Conservation (phyloP, 2,329 filamentous ascomycete genomes). For the Thyridium curvatum region DNA sequence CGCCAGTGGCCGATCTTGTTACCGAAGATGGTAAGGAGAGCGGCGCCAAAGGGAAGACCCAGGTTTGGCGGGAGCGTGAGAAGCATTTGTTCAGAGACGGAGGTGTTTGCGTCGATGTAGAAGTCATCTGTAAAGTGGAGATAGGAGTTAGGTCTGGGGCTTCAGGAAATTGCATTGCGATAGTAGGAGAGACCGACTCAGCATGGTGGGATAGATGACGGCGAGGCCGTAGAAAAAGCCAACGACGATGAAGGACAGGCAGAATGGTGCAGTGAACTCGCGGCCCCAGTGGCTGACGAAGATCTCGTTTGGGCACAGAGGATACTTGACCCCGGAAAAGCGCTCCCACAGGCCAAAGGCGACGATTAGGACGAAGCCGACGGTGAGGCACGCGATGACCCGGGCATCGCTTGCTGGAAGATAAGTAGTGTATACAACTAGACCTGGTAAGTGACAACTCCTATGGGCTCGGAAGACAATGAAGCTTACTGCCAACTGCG, state of each 20-base stretch:
- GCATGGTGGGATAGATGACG: constrained; percentile 35
- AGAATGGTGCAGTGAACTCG: too few relatives aligned
- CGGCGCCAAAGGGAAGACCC: constrained; percentile 32
- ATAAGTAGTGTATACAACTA: neutral
- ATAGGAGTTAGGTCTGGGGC: too few relatives aligned
- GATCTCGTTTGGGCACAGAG: constrained; percentile 32
- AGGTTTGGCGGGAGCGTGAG: constrained; percentile 36
- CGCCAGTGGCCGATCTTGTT: constrained; percentile 34
- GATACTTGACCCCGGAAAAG: constrained; percentile 17
- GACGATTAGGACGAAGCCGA: neutral
- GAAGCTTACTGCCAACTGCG: too few relatives aligned
- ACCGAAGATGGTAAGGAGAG: constrained; percentile 30
- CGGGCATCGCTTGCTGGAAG: neutral
- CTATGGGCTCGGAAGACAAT: too few relatives aligned
- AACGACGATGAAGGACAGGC: too few relatives aligned
- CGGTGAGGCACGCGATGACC: neutral
- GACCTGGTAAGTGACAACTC: too few relatives aligned
- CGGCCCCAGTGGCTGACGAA: constrained; percentile 35
- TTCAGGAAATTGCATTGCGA: too few relatives aligned
- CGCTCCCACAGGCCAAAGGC: neutral
- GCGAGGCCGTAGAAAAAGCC: neutral
- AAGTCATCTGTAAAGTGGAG: constrained; percentile 16
- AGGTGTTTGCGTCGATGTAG: constrained; percentile 25
- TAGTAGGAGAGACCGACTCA: constrained; percentile 16
- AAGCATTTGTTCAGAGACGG: constrained; percentile 7